Conservation (phyloP, 176 grass and related monocot genomes). For the Musa schizocarpa region DNA sequence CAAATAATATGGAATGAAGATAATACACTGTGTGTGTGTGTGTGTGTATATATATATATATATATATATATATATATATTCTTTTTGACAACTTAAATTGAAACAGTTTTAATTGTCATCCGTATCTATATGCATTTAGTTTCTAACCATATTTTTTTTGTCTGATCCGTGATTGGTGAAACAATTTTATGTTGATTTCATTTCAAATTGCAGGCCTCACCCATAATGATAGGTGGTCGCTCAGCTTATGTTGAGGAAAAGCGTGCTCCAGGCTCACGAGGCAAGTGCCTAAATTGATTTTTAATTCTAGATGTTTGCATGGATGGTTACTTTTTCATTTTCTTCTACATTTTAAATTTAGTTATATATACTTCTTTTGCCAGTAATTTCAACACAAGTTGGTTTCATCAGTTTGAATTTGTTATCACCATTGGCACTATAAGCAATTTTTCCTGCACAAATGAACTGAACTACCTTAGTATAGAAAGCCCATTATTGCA, state of each 20-base stretch:
- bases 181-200: not conserved
- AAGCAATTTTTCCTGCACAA: not conserved
- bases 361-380: not conserved
- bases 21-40: no score
- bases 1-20: no score
- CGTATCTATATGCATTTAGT: not conserved
- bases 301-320: not conserved
- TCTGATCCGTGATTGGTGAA: not conserved
- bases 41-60: no score
- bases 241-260: constrained; percentile 77
- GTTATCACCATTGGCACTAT: not conserved
- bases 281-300: constrained; percentile 23
- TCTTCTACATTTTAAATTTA: not conserved
- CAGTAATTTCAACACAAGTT: not conserved
- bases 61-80: no score
- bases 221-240: constrained; percentile 54
- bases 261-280: constrained; percentile 60
- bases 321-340: not conserved
- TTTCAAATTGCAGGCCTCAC: constrained; percentile 56
- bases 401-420: not conserved
- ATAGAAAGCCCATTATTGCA: no score
- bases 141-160: no score
- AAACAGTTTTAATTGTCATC: no score
- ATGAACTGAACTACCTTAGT: not conserved
- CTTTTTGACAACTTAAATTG: no score